These are phyloP conservation scores for Penicillium argentinense DNA, from an alignment of 495 filamentous ascomycete genomes.

Conservation along the genomic window DNA sequence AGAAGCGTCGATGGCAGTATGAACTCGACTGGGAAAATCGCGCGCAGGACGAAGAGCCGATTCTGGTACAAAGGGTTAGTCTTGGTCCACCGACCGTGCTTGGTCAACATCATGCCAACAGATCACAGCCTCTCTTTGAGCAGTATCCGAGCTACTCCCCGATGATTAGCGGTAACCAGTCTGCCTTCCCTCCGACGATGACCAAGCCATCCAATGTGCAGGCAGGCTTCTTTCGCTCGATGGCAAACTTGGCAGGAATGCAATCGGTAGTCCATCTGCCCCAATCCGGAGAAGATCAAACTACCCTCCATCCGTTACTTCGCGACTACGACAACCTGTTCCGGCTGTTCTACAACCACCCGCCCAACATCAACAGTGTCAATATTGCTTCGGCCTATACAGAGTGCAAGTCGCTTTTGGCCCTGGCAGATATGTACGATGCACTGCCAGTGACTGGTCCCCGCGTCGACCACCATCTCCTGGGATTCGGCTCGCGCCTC, in stretches of 20 bases:
- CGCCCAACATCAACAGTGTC: slow-evolving; percentile 73
- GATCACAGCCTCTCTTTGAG: slow-evolving; percentile 11
- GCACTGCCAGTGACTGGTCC: slow-evolving; percentile 83
- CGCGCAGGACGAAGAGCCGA: slow-evolving; percentile 76
- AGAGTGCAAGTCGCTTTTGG: slow-evolving; percentile 84
- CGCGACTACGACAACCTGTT: slow-evolving; percentile 93
- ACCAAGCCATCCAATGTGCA: slow-evolving; percentile 51
- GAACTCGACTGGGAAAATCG: slow-evolving; percentile 76
- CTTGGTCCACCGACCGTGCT: neutral
- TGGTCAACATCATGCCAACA: neutral
- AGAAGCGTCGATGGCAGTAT: slow-evolving; percentile 75
- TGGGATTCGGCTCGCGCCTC: slow-evolving; percentile 83
- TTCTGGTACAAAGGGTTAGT: slow-evolving; percentile 78
- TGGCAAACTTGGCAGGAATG: slow-evolving; percentile 69
- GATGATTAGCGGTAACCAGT: slow-evolving; percentile 46
- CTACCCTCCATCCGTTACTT: slow-evolving; percentile 65
- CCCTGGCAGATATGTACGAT: slow-evolving; percentile 88
- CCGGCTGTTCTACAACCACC: slow-evolving; percentile 89
- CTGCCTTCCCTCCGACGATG: slow-evolving; percentile 52
- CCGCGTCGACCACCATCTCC: slow-evolving; percentile 86
- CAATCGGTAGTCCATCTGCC: slow-evolving; percentile 51
- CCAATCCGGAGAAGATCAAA: slow-evolving; percentile 32
- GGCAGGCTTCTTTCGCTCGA: slow-evolving; percentile 78
- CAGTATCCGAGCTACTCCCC: slow-evolving; percentile 47
- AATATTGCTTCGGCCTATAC: slow-evolving; percentile 89